Evolutionary conservation across 305 asterid genomes (phyloP).

Genomic region (Lippia alba): DNA sequence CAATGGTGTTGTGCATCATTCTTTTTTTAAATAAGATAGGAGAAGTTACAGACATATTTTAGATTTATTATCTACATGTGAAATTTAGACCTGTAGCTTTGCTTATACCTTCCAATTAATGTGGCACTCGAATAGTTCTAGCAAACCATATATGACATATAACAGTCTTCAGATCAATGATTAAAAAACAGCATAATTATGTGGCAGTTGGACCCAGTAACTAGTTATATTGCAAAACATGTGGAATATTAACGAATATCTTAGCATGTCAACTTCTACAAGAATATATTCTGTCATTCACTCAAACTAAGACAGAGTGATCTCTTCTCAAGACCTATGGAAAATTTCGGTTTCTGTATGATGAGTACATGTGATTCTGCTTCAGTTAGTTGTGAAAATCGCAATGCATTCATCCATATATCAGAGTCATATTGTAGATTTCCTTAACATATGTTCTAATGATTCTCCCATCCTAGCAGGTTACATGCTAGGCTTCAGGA

Average conservation of each 20-base stretch:
- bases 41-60: not conserved
- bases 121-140: not conserved
- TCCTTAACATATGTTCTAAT: constrained; percentile 21
- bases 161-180: not conserved
- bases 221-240: too few species aligned
- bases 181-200: too few species aligned
- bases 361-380: constrained; percentile 20
- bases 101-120: not conserved
- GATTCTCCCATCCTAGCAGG: constrained; percentile 52
- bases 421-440: constrained; percentile 1
- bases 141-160: not conserved
- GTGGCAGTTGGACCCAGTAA: too few species aligned
- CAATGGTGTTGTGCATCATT: not conserved
- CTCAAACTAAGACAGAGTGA: not conserved
- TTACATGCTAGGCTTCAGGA: constrained; percentile 92
- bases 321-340: constrained; percentile 1
- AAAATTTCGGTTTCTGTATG: constrained; percentile 13
- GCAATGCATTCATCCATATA: not conserved
- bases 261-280: not conserved
- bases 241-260: too few species aligned
- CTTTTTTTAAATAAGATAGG: not conserved
- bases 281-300: not conserved
- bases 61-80: not conserved
- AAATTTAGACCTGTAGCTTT: not conserved
- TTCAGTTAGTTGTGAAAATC: constrained; percentile 23